Evolutionary conservation across 352 stramenopile species (phyloP).

Genomic region (Chloridella minuta): DNA sequence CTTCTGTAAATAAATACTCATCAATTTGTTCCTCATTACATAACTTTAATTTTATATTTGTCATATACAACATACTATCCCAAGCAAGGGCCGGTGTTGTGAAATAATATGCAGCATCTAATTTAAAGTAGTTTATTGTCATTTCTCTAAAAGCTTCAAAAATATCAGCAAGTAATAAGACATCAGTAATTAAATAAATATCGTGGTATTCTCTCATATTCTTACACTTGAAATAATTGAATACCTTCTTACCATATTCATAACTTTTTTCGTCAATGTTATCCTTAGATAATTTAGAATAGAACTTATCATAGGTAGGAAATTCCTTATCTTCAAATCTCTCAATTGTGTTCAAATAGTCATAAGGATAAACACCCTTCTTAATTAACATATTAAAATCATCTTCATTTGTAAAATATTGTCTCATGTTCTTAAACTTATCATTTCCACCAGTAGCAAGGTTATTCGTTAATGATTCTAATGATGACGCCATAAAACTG

Average conservation of each 20-base stretch:
- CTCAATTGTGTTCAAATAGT: constrained; percentile 14
- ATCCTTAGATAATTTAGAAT: constrained; percentile 14
- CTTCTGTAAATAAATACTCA: constrained; percentile 12
- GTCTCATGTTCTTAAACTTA: no score
- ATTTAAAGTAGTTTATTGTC: constrained; percentile 9
- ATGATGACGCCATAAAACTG: not conserved
- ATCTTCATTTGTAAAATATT: constrained; percentile 16
- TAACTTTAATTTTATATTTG: constrained; percentile 15
- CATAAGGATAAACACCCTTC: constrained; percentile 20
- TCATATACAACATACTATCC: constrained; percentile 15
- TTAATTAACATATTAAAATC: constrained; percentile 13
- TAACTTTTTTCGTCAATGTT: constrained; percentile 15
- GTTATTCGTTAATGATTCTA: not conserved
- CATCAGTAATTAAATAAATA: constrained; percentile 17
- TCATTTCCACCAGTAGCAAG: no score
- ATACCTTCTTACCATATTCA: constrained; percentile 16
- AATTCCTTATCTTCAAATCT: constrained; percentile 15
- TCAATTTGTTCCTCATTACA: constrained; percentile 14
- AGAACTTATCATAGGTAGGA: constrained; percentile 14
- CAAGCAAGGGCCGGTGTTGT: constrained; percentile 13
- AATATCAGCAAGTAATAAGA: constrained; percentile 17
- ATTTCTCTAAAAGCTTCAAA: constrained; percentile 19
- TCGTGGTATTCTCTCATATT: constrained; percentile 18
- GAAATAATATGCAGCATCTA: constrained; percentile 18
- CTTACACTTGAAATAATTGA: constrained; percentile 15